Percentiles rank a stretch among this genome's conserved stretches.
These are phyloP conservation scores for Sugiyamaella smithiae DNA, from an alignment of 805 yeast genomes.

Conservation along the genomic window DNA sequence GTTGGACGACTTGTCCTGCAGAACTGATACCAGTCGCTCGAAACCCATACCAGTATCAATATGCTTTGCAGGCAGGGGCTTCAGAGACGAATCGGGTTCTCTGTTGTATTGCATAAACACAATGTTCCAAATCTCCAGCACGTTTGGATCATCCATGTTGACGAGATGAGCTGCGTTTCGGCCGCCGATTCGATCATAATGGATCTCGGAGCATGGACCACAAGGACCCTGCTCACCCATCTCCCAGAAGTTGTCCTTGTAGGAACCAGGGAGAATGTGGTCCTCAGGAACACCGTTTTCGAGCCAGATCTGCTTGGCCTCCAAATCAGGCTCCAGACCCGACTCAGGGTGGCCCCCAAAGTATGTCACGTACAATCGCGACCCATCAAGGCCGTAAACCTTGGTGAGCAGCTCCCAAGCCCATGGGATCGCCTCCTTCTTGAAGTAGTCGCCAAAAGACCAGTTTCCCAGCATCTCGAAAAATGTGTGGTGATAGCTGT, in stretches of 20 bases:
- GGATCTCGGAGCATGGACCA: conserved; percentile 98
- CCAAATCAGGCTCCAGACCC: conserved; percentile 89
- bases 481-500: conserved; percentile 97
- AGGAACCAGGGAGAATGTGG: conserved; percentile 89
- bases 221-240: conserved; percentile 99
- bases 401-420: conserved; percentile 90
- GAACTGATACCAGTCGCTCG: conserved; percentile 91
- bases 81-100: conserved; percentile 79
- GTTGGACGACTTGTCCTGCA: conserved; percentile 88
- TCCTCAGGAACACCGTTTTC: conserved; percentile 85
- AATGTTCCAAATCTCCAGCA: conserved; percentile 95
- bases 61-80: conserved; percentile 87
- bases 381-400: conserved; percentile 74
- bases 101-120: conserved; percentile 97
- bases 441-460: conserved; percentile 99
- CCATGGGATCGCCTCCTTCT: conserved; percentile 82
- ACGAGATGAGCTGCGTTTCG: conserved; percentile 90
- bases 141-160: conserved; percentile 97
- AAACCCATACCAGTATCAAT: conserved; percentile 99
- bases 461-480: conserved; percentile 99
- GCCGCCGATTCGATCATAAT: conserved; percentile 97
- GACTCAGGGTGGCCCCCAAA: conserved; percentile 86
- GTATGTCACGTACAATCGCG: conserved; percentile 89
- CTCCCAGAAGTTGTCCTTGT: conserved; percentile 97
- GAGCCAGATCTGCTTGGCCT: conserved; percentile 85